Base-by-base conservation (phyloP, 352 stramenopile genomes). In the Phytophthora lateralis region DNA sequence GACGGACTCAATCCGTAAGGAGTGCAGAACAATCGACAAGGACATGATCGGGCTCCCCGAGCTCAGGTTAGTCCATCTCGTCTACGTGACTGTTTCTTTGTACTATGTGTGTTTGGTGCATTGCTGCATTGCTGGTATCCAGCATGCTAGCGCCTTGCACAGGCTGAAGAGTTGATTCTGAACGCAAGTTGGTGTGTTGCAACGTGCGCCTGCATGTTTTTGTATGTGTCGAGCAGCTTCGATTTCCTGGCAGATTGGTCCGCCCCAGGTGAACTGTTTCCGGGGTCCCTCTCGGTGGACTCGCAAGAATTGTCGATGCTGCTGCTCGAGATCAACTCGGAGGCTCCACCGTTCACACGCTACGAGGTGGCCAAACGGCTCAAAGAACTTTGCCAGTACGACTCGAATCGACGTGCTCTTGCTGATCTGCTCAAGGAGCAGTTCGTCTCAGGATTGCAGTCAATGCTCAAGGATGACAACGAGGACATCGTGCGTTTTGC, bases 401-500 rank as follows among this genome's bases (percentile, higher is more conserved):
- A 73, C 43, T 68, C 60, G 35, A 90, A 87, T 56, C 79, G 83
- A 14, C 69, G 66, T 1, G 68, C 76, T 1, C 60, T 93, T 41
- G 59, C 64, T 50, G 51, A 78, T 8, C 46, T 59, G 54, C 63
- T 78, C 49, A 78, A 75, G 29, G 76, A 85, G 35, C 67, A 83
- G 20, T 84, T 93, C 46, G 72, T 85, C 39, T 62, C 46, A 20
- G 56, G 73, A 6, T 54, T 93, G 51, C 69, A 82, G 44, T 76
- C 60, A 10, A 90, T 93, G 81, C 71, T 93, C 34, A 71, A 78
- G 39, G 80, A 89, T 57, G 67, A 85, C 20, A 78, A 90, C 54
- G 81, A 93, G 58, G 79, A 93, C 55, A 85, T 90, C 35, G 69
- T 90, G 12, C 83, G 83, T 18, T 91, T 90, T 49, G 83, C 79